Base-by-base conservation (phyloP, 2,329 filamentous ascomycete species). In the Phoma herbarum region DNA sequence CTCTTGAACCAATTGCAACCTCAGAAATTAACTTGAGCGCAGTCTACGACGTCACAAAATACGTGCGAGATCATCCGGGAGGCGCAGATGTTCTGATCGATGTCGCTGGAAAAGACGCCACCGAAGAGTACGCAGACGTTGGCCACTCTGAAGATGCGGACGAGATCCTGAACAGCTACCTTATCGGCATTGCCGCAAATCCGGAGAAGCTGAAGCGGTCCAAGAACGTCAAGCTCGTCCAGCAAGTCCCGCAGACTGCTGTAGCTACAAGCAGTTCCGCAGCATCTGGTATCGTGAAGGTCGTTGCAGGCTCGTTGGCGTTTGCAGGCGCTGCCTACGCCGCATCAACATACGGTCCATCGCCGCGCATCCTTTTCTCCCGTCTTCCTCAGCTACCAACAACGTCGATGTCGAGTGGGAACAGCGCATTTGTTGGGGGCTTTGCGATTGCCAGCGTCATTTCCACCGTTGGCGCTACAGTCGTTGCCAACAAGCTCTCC, bases 41-140 rank as follows among this genome's bases (percentile, higher is more conserved):
- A 76, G 86, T 89, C 2, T 88, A 87, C 65, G 78, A 88, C 69
- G 76, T 87, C 11, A 83, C 86, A 1, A 79, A 81, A 42, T 89
- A 88, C 61, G 60, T 85, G 1, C 75, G 83, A 23, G 85, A 88
- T 56, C 87, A 89, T 60, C 87, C 87, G 10, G 69, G 70, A 16
- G 80, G 80, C 16, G 67, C 66, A 35, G 79, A 80, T 6, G 69
- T 78, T 14, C 67, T 82, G 1, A 45, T 75, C 28, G 78, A 81
- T 50, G 67, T 76, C 41, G 80, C 78, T 31, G 80, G 80, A 23
- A 70, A 68, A 41, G 79, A 81, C 59, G 79, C 77, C 1, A 81
- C 79, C 1, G 70, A 63, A 16, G 78, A 72, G 8, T 82, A 78
- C 62, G 77, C 81, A n/a, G 77, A 80, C 25, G 75, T 77, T 31